Evolutionary conservation across 202 grass and related monocot species (phyloP).

Genomic region (Panicum virgatum): DNA sequence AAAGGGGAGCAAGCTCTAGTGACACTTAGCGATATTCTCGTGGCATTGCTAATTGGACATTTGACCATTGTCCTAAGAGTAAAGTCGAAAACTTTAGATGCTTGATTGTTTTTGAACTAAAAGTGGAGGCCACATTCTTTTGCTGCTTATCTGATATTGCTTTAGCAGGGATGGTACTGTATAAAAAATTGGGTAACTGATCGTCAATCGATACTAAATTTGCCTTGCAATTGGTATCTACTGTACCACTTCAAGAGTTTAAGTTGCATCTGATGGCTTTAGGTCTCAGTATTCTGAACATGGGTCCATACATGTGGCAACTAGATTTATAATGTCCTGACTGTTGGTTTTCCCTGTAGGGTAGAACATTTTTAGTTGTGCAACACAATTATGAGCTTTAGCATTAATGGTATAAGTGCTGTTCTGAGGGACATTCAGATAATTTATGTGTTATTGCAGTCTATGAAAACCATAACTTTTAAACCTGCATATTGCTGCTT

Average conservation of each 20-base stretch:
- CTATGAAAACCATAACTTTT: background rate
- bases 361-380: background rate
- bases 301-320: background rate
- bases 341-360: constrained; percentile 14
- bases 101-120: constrained; percentile 24
- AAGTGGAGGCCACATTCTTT: background rate
- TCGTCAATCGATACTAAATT: background rate
- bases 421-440: background rate
- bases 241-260: background rate
- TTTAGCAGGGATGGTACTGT: background rate
- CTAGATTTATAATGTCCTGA: background rate
- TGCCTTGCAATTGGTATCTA: background rate
- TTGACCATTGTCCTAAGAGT: constrained; percentile 4
- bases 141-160: background rate
- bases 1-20: background rate
- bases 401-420: background rate
- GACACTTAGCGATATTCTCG: background rate
- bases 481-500: background rate
- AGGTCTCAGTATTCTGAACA: background rate
- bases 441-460: background rate
- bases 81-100: constrained; percentile 8
- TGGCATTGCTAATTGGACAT: constrained; percentile 4
- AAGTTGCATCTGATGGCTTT: background rate
- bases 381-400: constrained; percentile 1
- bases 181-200: background rate